Evolutionary conservation across 805 yeast genomes (phyloP), one percentile per base, ranked within the genome.

Genomic region (Zygosaccharomyces gambellarensis): DNA sequence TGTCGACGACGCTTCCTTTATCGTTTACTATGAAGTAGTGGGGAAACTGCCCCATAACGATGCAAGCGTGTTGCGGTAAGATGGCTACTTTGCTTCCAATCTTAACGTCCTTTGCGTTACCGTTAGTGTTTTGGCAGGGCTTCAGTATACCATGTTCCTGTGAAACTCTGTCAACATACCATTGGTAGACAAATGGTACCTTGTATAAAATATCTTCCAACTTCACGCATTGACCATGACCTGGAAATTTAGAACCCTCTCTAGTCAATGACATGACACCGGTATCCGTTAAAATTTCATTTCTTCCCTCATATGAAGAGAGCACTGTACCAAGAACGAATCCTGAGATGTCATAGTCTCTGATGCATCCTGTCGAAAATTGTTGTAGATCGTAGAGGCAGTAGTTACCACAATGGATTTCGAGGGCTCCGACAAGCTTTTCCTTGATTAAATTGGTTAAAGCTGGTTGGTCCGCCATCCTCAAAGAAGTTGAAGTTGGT

Each of bases 391-490:
- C 95, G 59, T 85, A 80, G 60, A 82, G 76, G 3, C 83, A 76
- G 60, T 83, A 86, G 61, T 86, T 85, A 10, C 95, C 95, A n/a
- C 92, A 90, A 62, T 86, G 95, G 14, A 86, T 62, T 60, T 86
- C 94, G 36, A 86, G 66, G 1, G 62, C 59, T 4, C 82, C 83
- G 17, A 56, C 52, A 14, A 72, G 50, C 4, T 59, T 52, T 3
- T 61, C 60, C 14, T 44, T 48, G 11, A 60, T 39, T 19, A 45
- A 46, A 21, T 45, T 44, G 19, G 30, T 36, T 11, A 50, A 56
- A 40, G 30, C 47, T 31, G 41, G 48, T 12, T 48, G 46, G 9
- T 50, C 48, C 12, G 50, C 58, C 42, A 46, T 47, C 27, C 51
- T 69, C 69, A 23, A 71, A 0, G 87, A 78, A 60, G 83, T 87